Base-by-base conservation (phyloP, 805 yeast genomes). In the Yamadazyma phyllophila region DNA sequence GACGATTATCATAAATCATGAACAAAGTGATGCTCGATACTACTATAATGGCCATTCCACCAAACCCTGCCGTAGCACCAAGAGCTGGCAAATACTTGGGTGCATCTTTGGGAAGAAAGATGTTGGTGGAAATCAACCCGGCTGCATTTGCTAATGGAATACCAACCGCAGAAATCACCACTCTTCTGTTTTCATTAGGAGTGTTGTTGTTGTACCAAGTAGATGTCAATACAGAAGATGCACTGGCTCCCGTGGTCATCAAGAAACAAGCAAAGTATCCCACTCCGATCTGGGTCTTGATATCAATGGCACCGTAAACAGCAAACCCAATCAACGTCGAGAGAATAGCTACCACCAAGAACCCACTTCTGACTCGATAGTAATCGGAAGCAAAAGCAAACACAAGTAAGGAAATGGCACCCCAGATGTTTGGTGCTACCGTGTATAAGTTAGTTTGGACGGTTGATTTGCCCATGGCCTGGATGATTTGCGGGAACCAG, bases 131-230 rank as follows among this genome's bases (percentile, higher is more conserved):
- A 15, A 61, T 63, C 27, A 63, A 53, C 0, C 67, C 65, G 11
- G 68, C 63, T 15, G 66, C 61, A 47, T 65, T 65, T 12, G 66
- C 64, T 15, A 65, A 47, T 5, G 68, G 67, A 15, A 65, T 61
- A 37, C 78, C 79, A 14, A 74, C 69, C 4, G 79, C 74, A 5
- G 76, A 66, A 36, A 75, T 59, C 15, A 73, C 75, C 9, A 71
- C 77, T 45, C 80, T 67, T 36, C 77, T 60, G 42, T 67, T 69
- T 43, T 65, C 72, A 44, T 73, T 71, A 4, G 78, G 77, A 2
- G 72, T 72, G 46, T 76, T 76, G 55, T 76, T 75, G 44, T 69
- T 73, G 50, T 73, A 76, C 80, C 80, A 76, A 1, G 79, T 71
- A 1, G 78, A 73, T 1, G 76, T 71, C 36, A 76, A 57, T 4